phyloP scores from a whole-genome alignment of 441 rosid species.

The Populus hybrid region DNA sequence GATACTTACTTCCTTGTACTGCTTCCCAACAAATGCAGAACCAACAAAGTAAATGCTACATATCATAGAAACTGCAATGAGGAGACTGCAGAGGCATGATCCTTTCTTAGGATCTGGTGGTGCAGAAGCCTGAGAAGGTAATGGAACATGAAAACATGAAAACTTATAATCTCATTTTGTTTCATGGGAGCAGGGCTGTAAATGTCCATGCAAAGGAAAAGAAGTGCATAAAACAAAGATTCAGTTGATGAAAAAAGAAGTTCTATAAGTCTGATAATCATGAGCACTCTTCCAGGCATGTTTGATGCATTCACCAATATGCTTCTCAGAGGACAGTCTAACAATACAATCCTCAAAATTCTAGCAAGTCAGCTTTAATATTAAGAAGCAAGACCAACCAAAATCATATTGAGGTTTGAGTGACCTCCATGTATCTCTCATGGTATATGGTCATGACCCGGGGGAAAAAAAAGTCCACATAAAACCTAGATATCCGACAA shows the following conservation, averaged over 20 bases:
- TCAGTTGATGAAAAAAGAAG: neutral
- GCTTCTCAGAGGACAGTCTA: neutral
- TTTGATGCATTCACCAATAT: neutral
- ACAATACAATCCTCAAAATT: neutral
- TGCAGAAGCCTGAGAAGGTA: slow-evolving; percentile 37
- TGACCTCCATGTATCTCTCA: neutral
- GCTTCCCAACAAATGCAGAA: slow-evolving; percentile 37
- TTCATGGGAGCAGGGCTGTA: neutral
- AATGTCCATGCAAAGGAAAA: neutral
- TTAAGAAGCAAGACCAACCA: neutral
- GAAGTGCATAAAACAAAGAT: neutral
- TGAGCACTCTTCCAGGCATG: neutral
- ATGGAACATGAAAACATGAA: neutral
- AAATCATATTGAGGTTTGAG: neutral
- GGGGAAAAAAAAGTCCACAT: too few relatives aligned
- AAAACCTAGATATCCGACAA: too few relatives aligned
- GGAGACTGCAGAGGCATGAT: slow-evolving; percentile 53
- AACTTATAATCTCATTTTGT: neutral
- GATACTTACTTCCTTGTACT: slow-evolving; percentile 54
- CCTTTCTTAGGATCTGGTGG: slow-evolving; percentile 44
- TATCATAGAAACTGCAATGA: slow-evolving; percentile 43
- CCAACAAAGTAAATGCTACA: slow-evolving; percentile 61
- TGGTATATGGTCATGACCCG: neutral
- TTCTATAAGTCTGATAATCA: neutral
- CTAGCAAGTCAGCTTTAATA: neutral